Base-by-base conservation (phyloP, 148 eudicot species). In the Persicaria maculosa region DNA sequence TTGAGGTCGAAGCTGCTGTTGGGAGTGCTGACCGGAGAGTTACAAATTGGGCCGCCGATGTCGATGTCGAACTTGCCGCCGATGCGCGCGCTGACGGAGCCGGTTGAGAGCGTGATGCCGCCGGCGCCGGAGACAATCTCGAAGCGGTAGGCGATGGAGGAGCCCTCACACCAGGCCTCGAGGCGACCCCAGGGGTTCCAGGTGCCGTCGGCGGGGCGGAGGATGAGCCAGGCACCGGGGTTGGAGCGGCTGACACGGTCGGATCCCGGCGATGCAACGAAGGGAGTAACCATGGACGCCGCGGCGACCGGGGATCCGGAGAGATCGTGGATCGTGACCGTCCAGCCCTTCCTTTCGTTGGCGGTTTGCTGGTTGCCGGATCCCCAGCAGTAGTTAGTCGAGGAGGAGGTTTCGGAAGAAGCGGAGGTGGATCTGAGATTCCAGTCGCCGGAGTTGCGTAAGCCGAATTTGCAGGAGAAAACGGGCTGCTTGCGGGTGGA, bases 381-480 rank as follows among this genome's bases (percentile, higher is more conserved):
- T 31, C 40, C 40, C 40, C 40, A 31, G 40, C 40, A 31, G 40
- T 31, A 31, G 40, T 31, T 31, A 31, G 40, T 31, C 40, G 40
- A 31, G 2, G 40, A 31, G 3, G 40, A 31, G 40, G 40, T 22
- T 57, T 52, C 55, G 4, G 55, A 52, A 12, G 52, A 48, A 54
- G 79, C 77, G 10, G 76, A 93, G 92, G 91, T 84, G 50, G 94
- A 83, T 88, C 88, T 81, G 43, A 83, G 78, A 72, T 75, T 84
- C 54, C 84, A 82, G 1, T 94, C 95, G 15, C 85, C 84, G 57
- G 86, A 71, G 22, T 80, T 87, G 67, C 94, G 82, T 76, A 86
- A 86, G 43, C 97, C 75, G 78, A 96, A 90, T 67, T 89, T 90
- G 87, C 99, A 92, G 58, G 96, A 85, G 46, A 96, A 96, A 69